A percentile compares a stretch with the other conserved stretches of the same genome.
Conservation (phyloP, 1,284 basidiomycete species). For the Rhodotorula sp. region DNA sequence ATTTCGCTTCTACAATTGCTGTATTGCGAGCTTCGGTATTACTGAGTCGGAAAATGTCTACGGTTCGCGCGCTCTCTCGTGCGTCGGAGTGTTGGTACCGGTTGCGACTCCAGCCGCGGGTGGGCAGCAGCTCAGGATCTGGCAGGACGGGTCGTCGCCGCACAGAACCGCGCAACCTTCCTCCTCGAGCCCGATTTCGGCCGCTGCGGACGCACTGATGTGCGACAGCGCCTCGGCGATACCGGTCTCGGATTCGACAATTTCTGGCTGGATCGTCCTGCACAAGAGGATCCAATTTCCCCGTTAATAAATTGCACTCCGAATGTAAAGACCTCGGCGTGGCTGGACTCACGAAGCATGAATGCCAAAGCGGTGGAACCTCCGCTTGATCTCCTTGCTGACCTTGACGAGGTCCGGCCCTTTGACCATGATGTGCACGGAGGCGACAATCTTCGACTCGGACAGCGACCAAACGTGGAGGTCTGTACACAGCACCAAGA, state of each 20-base stretch:
- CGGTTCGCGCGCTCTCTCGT: background rate
- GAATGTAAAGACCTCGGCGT: too few species aligned
- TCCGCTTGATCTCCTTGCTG: slow-evolving; percentile 75
- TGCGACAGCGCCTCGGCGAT: background rate
- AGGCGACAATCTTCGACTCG: slow-evolving; percentile 86
- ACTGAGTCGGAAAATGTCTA: background rate
- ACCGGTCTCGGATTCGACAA: slow-evolving; percentile 29
- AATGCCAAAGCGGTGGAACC: slow-evolving; percentile 84
- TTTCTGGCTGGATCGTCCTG: slow-evolving; percentile 47
- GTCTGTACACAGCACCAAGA: slow-evolving; percentile 29
- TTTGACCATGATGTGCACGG: slow-evolving; percentile 86
- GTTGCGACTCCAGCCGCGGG: slow-evolving; percentile 6
- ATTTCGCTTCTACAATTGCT: too few species aligned
- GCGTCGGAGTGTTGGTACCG: background rate
- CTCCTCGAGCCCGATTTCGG: slow-evolving; percentile 22
- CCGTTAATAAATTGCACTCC: too few species aligned
- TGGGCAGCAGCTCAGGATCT: slow-evolving; percentile 38
- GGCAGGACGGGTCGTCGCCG: slow-evolving; percentile 39
- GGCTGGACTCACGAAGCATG: slow-evolving; percentile 61
- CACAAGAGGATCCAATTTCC: too few species aligned
- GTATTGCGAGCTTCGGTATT: too few species aligned
- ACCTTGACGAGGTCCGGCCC: slow-evolving; percentile 84
- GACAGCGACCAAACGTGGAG: slow-evolving; percentile 95
- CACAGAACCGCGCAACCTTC: slow-evolving; percentile 42
- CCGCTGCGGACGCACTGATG: slow-evolving; percentile 20